Base-by-base conservation (phyloP, 2,329 filamentous ascomycete genomes). In the Aspergillus cejpii region DNA sequence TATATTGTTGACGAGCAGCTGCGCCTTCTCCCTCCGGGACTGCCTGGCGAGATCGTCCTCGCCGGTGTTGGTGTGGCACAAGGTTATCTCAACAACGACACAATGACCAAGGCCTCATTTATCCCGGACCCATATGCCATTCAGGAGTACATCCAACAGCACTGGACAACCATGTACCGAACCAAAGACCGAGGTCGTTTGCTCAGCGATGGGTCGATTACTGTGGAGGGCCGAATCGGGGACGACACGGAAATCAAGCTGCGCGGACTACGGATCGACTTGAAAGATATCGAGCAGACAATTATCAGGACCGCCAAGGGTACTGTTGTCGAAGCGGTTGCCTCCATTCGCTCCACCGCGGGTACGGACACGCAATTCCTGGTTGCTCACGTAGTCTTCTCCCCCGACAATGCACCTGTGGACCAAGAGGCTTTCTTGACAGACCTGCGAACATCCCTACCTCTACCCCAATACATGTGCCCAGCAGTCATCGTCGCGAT, bases 11-110 rank as follows among this genome's bases (percentile, higher is more conserved):
- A 74, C 48, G 47, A 62, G 3, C 26, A 69, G 1, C 40, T 60
- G 34, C 46, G 64, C 2, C 63, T 65, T 2, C 56, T 70, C 1
- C 69, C 73, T 0, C 29, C 59, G 12, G 71, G 72, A 0, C 40
- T 64, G 1, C 52, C 64, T 0, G 74, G 74, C 3, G 71, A 76
- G 47, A 60, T 76, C 4, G 60, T 38, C 21, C 59, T 76, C 23
- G 67, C 54, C 17, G 59, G 62, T n/a, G 50, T 50, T 23, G 55
- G 60, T 6, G 54, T 61, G 1, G 44, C 56, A 1, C 11, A 28
- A 1, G 58, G 56, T 1, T 61, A 61, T 44, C 24, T 55, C 1
- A 48, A 53, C 36, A 34, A 44, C 8, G 5, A 4, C 23, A 24
- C 23, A 24, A 24, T 24, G 8, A 24, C 23, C 23, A 24, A 24